Evolutionary conservation across 441 rosid species (phyloP), one percentile per base, ranked within the genome.

Genomic region (Cnidoscolus chayamansa): DNA sequence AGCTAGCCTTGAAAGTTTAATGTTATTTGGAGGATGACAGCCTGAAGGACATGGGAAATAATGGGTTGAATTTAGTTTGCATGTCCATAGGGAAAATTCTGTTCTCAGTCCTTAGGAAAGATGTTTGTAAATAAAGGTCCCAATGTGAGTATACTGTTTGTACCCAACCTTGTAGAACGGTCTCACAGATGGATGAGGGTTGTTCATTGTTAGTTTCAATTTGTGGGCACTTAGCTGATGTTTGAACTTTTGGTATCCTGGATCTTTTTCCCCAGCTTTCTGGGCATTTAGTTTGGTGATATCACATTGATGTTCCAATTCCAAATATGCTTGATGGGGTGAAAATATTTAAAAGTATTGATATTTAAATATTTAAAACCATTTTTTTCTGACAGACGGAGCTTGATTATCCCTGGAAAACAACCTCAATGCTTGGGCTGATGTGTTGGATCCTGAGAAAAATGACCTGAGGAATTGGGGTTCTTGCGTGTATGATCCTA

Each of bases 1-100:
- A 90, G 88, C 69, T 90, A 74, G 72, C 91, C 40, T 62, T 92
- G 84, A 90, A 90, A 25, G 93, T 90, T 47, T 90, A 78, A 82
- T 73, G 72, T n/a, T 4, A 50, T n/a, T 45, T 72, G 72, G 37
- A 57, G 58, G 56, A 71, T 63, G 65, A 64, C 37, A 20, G 16
- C 53, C n/a, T 57, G 55, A 73, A 68, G 50, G 49, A 59, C 56
- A 45, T 47, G 10, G 37, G 53, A 70, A 75, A 70, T 59, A 56
- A 37, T 65, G 51, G 25, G 70, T 73, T 62, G 76, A 74, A 55
- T 71, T 60, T 65, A 57, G 64, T 51, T 65, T 59, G 59, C 67
- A 66, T 25, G 67, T 49, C 25, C 73, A 2, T 10, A 17, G 49
- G 71, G 53, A 68, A 63, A 77, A 61, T 66, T 65, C 47, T 40